These are phyloP conservation scores for Candida neerlandica DNA, from an alignment of 1,139 yeast species.

Conservation along the genomic window DNA sequence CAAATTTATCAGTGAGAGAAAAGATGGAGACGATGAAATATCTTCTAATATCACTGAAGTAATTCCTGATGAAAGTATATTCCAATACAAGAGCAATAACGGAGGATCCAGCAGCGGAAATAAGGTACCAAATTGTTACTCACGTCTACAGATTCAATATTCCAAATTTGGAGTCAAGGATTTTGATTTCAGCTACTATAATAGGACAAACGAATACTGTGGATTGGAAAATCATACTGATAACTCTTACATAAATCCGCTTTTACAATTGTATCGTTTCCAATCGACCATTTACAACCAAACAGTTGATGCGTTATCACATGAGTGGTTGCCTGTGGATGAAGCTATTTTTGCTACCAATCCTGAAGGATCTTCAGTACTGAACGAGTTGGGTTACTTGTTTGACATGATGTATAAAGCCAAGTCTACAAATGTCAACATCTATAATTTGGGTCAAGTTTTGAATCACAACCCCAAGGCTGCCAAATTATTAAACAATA, in stretches of 20 bases:
- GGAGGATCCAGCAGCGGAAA: slow-evolving; percentile 20
- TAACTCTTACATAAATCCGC: slow-evolving; percentile 77
- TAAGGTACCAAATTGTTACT: slow-evolving; percentile 67
- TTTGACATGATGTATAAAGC: slow-evolving; percentile 92
- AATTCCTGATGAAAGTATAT: slow-evolving; percentile 26
- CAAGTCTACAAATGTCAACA: slow-evolving; percentile 67
- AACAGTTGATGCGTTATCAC: slow-evolving; percentile 55
- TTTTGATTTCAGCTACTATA: slow-evolving; percentile 87
- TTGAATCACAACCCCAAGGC: slow-evolving; percentile 50
- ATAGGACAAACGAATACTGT: slow-evolving; percentile 65
- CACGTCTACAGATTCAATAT: slow-evolving; percentile 75
- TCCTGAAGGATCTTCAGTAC: slow-evolving; percentile 54
- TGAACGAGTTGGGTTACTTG: slow-evolving; percentile 84
- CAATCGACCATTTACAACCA: slow-evolving; percentile 72
- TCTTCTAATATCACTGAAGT: slow-evolving; percentile 10
- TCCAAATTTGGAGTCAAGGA: slow-evolving; percentile 93
- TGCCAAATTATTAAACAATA: slow-evolving; percentile 55
- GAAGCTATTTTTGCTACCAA: slow-evolving; percentile 30
- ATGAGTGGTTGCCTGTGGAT: slow-evolving; percentile 58
- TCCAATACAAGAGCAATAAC: slow-evolving; percentile 26
- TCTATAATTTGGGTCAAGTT: slow-evolving; percentile 64
- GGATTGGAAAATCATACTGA: slow-evolving; percentile 89
- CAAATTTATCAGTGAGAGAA: slow-evolving; percentile 73
- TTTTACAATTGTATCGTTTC: slow-evolving; percentile 81
- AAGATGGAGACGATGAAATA: slow-evolving; percentile 8